Conservation (phyloP, 2,329 filamentous ascomycete genomes). For the Aspergillus flavus region DNA sequence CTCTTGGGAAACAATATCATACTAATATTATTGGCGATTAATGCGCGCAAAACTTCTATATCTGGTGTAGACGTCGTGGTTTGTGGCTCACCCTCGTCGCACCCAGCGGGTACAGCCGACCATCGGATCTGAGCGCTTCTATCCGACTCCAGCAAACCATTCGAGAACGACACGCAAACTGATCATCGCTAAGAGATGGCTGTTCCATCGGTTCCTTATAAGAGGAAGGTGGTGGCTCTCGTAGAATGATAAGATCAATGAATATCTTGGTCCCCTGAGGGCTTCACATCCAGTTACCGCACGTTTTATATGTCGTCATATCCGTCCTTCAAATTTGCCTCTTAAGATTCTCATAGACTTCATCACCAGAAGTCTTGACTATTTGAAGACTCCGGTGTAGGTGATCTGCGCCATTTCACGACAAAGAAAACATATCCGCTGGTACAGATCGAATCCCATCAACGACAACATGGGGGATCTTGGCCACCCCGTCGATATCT, state of each 20-base stretch:
- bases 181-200: conserved; percentile 5
- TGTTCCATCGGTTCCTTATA: not conserved
- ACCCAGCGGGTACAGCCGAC: conserved; percentile 16
- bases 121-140: conserved; percentile 18
- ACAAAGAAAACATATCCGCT: not conserved
- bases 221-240: not conserved
- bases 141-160: conserved; percentile 4
- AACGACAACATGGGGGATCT: conserved; percentile 23
- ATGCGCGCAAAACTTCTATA: not conserved
- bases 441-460: not conserved
- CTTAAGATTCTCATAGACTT: not conserved
- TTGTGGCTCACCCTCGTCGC: not conserved
- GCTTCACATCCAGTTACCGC: not conserved
- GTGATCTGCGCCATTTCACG: not conserved
- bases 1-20: not conserved
- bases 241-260: conserved; percentile 7
- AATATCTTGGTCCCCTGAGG: not conserved
- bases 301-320: not conserved
- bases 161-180: conserved; percentile 2
- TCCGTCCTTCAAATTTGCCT: not conserved
- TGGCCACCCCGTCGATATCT: conserved; percentile 24
- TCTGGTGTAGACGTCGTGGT: conserved; percentile 1
- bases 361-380: not conserved
- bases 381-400: not conserved
- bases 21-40: not conserved